Base-by-base conservation (phyloP, 179 eudicot species). In the Camellia oleifera region DNA sequence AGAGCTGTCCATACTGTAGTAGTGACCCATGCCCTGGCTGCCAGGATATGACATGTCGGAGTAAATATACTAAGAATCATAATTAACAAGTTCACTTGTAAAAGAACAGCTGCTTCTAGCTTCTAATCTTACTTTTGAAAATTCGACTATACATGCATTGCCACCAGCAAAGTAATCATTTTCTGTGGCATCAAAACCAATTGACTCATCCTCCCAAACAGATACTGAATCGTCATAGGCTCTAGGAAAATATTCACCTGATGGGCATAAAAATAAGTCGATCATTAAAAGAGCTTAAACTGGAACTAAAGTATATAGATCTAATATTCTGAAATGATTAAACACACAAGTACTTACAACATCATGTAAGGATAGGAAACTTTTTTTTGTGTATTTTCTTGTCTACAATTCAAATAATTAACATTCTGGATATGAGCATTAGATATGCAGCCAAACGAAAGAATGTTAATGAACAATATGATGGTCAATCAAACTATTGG, bases 191-290 rank as follows among this genome's bases (percentile, higher is more conserved):
- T 89, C 80, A 87, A 96, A 90, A 78, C 90, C 85, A 64, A 90
- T 78, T 20, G 99, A 92, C 87, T 94, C 92, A 81, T 91, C 98
- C 89, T 94, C 99, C 98, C 90, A 90, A n/a, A 94, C 94, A 68
- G 91, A 85, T 57, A 91, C 70, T 53, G 79, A 53, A 83, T 96
- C 98, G 48, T 88, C 85, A 84, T 77, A 66, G 74, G 88, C 95
- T 88, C 82, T 85, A 54, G 97, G 98, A 83, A 94, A 96, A 83
- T 91, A 90, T 65, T 92, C 92, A 86, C 92, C 99, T 96, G 92
- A 79, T 81, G 72, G 54, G 61, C 8, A 32, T 32, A 64, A 11
- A 56, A 68, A 64, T 50, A 53, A 61, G 65, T 57, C 23, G 40
- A 78, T 74, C 40, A n/a, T 54, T 2, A 52, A 56, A 42, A 78